Percentiles rank a stretch among this genome's conserved stretches.
phyloP scores from a whole-genome alignment of 805 yeast genomes.

The Kurtzmaniella fragi region DNA sequence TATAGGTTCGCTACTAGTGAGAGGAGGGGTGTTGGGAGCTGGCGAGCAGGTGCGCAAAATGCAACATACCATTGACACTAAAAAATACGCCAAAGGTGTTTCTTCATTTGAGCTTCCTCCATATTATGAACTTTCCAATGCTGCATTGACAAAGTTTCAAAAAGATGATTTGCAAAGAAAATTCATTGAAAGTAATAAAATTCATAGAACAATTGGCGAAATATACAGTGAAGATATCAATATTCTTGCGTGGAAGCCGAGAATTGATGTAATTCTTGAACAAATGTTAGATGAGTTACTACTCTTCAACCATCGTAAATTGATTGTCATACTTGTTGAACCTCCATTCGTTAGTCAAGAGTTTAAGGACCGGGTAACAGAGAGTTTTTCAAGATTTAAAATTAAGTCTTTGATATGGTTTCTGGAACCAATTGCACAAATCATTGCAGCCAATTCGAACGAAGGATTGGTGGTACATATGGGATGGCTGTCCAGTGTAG shows the following conservation, averaged over 20 bases:
- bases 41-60: too few relatives aligned
- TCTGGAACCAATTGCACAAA: constrained; percentile 14
- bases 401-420: constrained; percentile 19
- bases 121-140: too few relatives aligned
- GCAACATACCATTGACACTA: too few relatives aligned
- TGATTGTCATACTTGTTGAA: constrained; percentile 18
- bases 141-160: too few relatives aligned
- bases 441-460: constrained; percentile 15
- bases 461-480: constrained; percentile 25
- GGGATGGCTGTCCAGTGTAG: constrained; percentile 19
- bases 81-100: too few relatives aligned
- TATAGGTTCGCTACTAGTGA: too few relatives aligned
- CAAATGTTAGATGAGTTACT: constrained; percentile 8
- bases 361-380: constrained; percentile 13
- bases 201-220: constrained; percentile 2
- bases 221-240: constrained; percentile 8
- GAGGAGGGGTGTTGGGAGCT: too few relatives aligned
- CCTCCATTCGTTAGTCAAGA: constrained; percentile 9
- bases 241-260: constrained; percentile 2
- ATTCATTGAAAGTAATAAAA: too few relatives aligned
- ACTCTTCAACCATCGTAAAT: constrained; percentile 13
- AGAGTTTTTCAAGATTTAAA: constrained; percentile 15
- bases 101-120: too few relatives aligned
- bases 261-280: constrained; percentile 7
- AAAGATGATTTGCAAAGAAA: too few relatives aligned